phyloP scores from a whole-genome alignment of 805 yeast genomes.

The Hemisphaericaspora nanyangensis region DNA sequence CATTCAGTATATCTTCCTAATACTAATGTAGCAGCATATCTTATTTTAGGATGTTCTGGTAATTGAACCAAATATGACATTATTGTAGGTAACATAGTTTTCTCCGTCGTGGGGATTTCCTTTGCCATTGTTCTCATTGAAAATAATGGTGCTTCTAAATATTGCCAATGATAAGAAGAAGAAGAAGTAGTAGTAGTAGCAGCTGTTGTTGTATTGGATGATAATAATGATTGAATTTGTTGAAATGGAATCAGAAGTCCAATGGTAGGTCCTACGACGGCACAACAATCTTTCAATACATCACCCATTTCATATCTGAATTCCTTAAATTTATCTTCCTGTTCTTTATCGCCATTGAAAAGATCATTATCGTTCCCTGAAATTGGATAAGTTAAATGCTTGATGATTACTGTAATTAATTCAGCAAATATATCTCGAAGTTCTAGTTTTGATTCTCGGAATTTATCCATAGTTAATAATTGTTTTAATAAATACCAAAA shows the following conservation, averaged over 20 bases:
- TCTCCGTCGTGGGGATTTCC: conserved; percentile 69
- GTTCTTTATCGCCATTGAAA: conserved; percentile 69
- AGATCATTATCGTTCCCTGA: conserved; percentile 25
- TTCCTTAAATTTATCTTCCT: conserved; percentile 88
- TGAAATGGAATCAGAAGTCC: conserved; percentile 71
- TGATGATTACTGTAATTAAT: conserved; percentile 57
- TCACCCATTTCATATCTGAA: conserved; percentile 97
- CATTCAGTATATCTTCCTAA: conserved; percentile 96
- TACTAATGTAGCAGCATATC: conserved; percentile 91
- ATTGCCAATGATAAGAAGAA: conserved; percentile 60
- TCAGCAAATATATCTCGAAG: conserved; percentile 54
- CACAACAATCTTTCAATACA: conserved; percentile 93
- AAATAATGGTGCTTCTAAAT: conserved; percentile 85
- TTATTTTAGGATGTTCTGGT: conserved; percentile 81
- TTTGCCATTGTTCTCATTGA: conserved; percentile 92
- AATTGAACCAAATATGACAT: conserved; percentile 64
- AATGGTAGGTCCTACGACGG: conserved; percentile 72
- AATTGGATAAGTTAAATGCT: conserved; percentile 72
- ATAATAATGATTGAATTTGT: conserved; percentile 45
- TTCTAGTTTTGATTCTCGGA: conserved; percentile 46
- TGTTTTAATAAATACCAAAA: conserved; percentile 87
- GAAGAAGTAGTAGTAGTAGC: background rate
- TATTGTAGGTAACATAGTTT: conserved; percentile 66
- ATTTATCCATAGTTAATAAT: conserved; percentile 57
- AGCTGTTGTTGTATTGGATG: conserved; percentile 29